Evolutionary conservation across 1,284 basidiomycete species (phyloP).

Genomic region (Fistulina hepatica): DNA sequence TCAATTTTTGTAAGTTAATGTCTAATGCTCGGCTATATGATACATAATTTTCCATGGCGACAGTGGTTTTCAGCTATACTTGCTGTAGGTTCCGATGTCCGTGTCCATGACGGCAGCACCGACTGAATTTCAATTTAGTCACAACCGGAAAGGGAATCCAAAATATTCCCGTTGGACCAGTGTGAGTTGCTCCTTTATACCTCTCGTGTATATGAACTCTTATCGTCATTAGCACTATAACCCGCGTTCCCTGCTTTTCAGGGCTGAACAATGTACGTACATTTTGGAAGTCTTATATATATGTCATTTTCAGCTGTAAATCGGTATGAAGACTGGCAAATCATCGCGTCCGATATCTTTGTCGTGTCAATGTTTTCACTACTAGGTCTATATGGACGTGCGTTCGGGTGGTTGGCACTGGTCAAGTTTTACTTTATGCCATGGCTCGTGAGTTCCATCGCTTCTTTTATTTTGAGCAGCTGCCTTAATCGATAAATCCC

Average conservation of each 20-base stretch:
- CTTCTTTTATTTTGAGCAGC: not conserved
- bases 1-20: constrained; percentile 29
- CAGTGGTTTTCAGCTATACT: constrained; percentile 27
- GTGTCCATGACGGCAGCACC: constrained; percentile 7
- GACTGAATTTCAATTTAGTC: constrained; percentile 8
- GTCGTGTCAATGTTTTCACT: constrained; percentile 34
- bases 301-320: too few species aligned
- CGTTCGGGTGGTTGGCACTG: constrained; percentile 16
- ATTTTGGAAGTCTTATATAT: not conserved
- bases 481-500: too few species aligned
- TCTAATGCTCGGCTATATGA: not conserved
- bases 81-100: constrained; percentile 18
- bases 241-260: constrained; percentile 25
- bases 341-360: constrained; percentile 49
- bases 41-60: not conserved
- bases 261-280: constrained; percentile 20
- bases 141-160: constrained; percentile 27
- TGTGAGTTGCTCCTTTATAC: constrained; percentile 14
- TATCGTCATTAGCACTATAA: too few species aligned
- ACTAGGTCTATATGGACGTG: constrained; percentile 32
- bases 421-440: constrained; percentile 38
- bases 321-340: constrained; percentile 19
- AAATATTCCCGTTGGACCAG: constrained; percentile 26
- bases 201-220: not conserved
- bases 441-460: constrained; percentile 39